These are phyloP conservation scores for Pelargonium nanum DNA, from an alignment of 345 rosid genomes.

Conservation along the genomic window DNA sequence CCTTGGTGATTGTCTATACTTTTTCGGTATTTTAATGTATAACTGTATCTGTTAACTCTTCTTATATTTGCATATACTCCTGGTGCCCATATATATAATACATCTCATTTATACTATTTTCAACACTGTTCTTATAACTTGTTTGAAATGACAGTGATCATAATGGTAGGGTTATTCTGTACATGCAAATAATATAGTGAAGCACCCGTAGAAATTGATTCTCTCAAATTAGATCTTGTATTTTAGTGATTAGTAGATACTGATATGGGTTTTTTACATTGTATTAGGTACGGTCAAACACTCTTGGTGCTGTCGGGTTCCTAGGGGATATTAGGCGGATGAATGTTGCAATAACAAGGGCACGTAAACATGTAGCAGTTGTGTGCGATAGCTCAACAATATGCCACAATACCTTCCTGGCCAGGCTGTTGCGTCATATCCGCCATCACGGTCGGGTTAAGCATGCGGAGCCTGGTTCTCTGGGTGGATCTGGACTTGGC, in stretches of 20 bases:
- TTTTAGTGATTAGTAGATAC: neutral
- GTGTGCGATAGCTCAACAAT: conserved; percentile 95
- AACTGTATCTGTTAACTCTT: neutral
- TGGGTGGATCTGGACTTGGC: conserved; percentile 79
- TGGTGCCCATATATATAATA: too few relatives aligned
- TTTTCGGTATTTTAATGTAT: too few relatives aligned
- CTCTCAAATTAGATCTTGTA: neutral
- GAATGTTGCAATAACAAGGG: conserved; percentile 91
- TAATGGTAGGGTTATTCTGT: neutral
- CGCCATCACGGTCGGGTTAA: conserved; percentile 83
- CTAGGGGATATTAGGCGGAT: conserved; percentile 83
- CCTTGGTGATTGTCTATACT: too few relatives aligned
- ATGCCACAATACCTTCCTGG: conserved; percentile 87
- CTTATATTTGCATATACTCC: neutral
- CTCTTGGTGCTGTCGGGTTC: conserved; percentile 83
- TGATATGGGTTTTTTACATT: neutral
- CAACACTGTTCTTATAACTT: too few relatives aligned
- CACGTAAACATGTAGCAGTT: conserved; percentile 70
- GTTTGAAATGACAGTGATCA: too few relatives aligned
- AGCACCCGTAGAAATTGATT: neutral
- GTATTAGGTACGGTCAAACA: conserved; percentile 75
- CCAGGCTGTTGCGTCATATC: conserved; percentile 77
- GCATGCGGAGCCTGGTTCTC: conserved; percentile 71
- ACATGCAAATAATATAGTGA: neutral
- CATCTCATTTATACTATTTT: too few relatives aligned